Percentiles rank a stretch among this genome's conserved stretches.
phyloP scores from a whole-genome alignment of 495 filamentous ascomycete genomes.

The Tirmania nivea region DNA sequence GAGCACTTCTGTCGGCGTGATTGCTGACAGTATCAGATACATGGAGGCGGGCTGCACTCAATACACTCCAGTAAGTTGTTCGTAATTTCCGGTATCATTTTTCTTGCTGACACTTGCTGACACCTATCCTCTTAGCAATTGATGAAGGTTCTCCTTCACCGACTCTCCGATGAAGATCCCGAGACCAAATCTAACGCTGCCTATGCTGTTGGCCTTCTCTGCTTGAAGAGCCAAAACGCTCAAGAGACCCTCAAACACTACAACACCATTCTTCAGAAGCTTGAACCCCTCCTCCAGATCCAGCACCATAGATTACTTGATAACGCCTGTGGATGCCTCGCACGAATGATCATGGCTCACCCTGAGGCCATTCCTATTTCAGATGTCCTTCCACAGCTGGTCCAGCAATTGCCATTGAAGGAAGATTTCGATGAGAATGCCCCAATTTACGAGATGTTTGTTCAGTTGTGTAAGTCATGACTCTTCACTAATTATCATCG shows the following conservation, averaged over 20 bases:
- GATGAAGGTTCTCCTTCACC: conserved; percentile 63
- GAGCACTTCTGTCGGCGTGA: conserved; percentile 66
- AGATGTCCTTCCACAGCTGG: conserved; percentile 61
- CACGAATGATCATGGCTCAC: conserved; percentile 72
- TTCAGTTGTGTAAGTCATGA: conserved; percentile 51
- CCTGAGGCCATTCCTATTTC: conserved; percentile 55
- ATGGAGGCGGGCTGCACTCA: conserved; percentile 62
- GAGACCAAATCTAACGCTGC: conserved; percentile 91
- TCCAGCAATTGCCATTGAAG: conserved; percentile 62
- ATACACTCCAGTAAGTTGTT: conserved; percentile 32
- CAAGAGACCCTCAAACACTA: conserved; percentile 50
- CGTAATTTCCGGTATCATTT: neutral
- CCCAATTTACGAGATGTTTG: conserved; percentile 70
- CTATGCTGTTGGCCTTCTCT: conserved; percentile 67
- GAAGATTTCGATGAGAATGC: conserved; percentile 96
- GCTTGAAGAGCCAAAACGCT: conserved; percentile 52
- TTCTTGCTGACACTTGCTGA: neutral
- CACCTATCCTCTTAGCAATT: conserved; percentile 24
- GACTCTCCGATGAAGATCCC: conserved; percentile 68
- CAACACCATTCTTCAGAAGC: conserved; percentile 50
- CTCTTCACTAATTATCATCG: neutral
- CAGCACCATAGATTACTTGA: conserved; percentile 55
- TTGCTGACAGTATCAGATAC: conserved; percentile 73
- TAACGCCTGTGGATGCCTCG: conserved; percentile 83
- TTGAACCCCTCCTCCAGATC: conserved; percentile 57